Base-by-base conservation (phyloP, 768 basidiomycete species). In the Podaxis sp. region DNA sequence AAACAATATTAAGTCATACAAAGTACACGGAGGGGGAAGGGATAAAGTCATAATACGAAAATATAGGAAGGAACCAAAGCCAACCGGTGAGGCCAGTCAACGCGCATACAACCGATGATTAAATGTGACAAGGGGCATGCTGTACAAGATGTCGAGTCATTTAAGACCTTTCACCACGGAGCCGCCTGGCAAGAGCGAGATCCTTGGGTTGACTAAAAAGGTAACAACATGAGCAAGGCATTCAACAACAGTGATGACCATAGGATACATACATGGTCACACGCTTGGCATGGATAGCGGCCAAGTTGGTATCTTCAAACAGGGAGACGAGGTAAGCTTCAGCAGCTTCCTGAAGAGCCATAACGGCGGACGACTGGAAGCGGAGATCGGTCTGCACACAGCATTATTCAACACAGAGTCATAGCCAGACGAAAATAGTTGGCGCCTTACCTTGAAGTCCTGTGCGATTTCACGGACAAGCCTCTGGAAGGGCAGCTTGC, bases 401-500 rank as follows among this genome's bases (percentile, higher is more conserved):
- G 46, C 38, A 65, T 55, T 54, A 59, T 38, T 69, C 55, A 59
- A 53, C 28, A 39, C 12, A 2, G 26, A 63, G 57, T 33, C 52
- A 65, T 44, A 36, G 59, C 19, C 15, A 57, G 11, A 65, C 28
- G 39, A 8, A 5, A 44, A 52, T 17, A 30, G 24, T 48, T 33
- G 51, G 28, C 33, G 59, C 69, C 80, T 33, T 63, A 89, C 91
- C 89, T 96, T 96, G 86, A 96, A 95, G 77, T 93, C 93, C 78
- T 95, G 93, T n/a, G 93, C 93, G 69, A 95, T 95, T 80, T 95
- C 90, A 84, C 93, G 93, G 67, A 98, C 96, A 70, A 99, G 88
- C 71, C 96, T 87, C 82, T 98, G 96, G 95, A 98, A 98, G 69
- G 96, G 96, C 66, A 99, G 92, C 89, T 98, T 98, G 82, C 96